Conservation (phyloP, 2,329 filamentous ascomycete species). For the Trichoderma simmonsii region DNA sequence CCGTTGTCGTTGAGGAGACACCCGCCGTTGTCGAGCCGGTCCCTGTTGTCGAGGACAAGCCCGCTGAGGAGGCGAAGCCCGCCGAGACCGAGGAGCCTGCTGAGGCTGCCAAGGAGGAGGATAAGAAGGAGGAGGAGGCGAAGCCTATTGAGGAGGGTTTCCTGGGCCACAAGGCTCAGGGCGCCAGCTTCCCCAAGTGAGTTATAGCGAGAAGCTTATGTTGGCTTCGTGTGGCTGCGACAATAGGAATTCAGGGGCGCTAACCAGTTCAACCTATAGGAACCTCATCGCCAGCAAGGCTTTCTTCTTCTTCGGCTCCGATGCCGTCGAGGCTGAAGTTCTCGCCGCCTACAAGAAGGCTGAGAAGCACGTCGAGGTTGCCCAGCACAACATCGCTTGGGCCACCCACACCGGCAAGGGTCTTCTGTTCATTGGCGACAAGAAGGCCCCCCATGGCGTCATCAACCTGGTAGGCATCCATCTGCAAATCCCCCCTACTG, state of each 20-base stretch:
- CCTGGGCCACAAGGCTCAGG: constrained; percentile 85
- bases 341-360: constrained; percentile 76
- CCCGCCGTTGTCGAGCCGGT: constrained; percentile 40
- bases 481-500: neutral
- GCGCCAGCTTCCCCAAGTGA: constrained; percentile 81
- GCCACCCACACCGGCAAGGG: constrained; percentile 92
- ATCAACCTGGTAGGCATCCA: constrained; percentile 71
- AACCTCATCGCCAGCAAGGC: constrained; percentile 89
- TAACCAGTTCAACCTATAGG: constrained; percentile 46
- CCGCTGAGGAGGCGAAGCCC: constrained; percentile 37
- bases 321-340: constrained; percentile 70
- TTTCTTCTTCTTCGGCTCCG: constrained; percentile 82
- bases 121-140: constrained; percentile 48
- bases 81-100: constrained; percentile 38
- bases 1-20: constrained; percentile 29
- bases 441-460: constrained; percentile 74
- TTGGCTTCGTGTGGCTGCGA: neutral
- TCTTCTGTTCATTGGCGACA: constrained; percentile 87
- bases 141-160: constrained; percentile 78
- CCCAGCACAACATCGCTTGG: constrained; percentile 82
- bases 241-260: neutral
- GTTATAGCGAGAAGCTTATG: constrained; percentile 32
- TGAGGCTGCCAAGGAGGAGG: constrained; percentile 42
- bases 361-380: constrained; percentile 75
- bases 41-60: constrained; percentile 39